A percentile compares a stretch with the other conserved stretches of the same genome.
Evolutionary conservation across 2,329 filamentous ascomycete species (phyloP).

Genomic region (Clonostachys rhizophaga): DNA sequence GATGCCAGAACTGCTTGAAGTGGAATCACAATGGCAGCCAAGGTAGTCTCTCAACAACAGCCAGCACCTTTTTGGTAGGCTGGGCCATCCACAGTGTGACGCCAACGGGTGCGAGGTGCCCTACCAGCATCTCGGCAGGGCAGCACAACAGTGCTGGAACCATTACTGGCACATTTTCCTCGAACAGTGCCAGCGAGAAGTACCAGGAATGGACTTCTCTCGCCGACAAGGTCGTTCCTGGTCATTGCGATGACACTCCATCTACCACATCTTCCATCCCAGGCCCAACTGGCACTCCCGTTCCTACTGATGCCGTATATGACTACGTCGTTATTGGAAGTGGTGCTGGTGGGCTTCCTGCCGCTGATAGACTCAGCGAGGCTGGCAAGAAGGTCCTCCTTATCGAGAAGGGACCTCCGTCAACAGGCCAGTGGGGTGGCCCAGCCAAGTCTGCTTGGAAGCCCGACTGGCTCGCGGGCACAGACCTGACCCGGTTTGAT

Average conservation of each 20-base stretch:
- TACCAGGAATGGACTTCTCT: conserved; percentile 38
- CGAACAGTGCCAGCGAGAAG: conserved; percentile 26
- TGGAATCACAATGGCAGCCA: conserved; percentile 45
- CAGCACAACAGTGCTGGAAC: conserved; percentile 49
- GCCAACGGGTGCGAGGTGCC: conserved; percentile 33
- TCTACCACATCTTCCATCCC: conserved; percentile 16
- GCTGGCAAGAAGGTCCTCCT: conserved; percentile 61
- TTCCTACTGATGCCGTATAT: conserved; percentile 29
- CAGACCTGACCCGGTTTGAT: conserved; percentile 65
- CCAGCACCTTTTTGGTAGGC: conserved; percentile 42
- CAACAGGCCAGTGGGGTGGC: conserved; percentile 60
- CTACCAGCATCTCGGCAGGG: conserved; percentile 36
- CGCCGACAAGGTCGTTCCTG: conserved; percentile 31
- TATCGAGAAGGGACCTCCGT: conserved; percentile 55
- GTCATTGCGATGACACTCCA: conserved; percentile 19
- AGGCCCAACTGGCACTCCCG: conserved; percentile 18
- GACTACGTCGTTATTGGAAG: conserved; percentile 62
- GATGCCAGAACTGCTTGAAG: conserved; percentile 52
- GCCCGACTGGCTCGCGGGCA: conserved; percentile 58
- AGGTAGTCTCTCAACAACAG: conserved; percentile 36
- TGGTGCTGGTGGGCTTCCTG: conserved; percentile 54
- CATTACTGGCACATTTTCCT: conserved; percentile 38
- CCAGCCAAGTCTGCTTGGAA: conserved; percentile 32
- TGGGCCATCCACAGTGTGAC: conserved; percentile 47
- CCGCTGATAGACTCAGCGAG: conserved; percentile 54